A percentile compares a stretch with the other conserved stretches of the same genome.
phyloP scores from a whole-genome alignment of 83 land plant species.

The Picea abies region DNA sequence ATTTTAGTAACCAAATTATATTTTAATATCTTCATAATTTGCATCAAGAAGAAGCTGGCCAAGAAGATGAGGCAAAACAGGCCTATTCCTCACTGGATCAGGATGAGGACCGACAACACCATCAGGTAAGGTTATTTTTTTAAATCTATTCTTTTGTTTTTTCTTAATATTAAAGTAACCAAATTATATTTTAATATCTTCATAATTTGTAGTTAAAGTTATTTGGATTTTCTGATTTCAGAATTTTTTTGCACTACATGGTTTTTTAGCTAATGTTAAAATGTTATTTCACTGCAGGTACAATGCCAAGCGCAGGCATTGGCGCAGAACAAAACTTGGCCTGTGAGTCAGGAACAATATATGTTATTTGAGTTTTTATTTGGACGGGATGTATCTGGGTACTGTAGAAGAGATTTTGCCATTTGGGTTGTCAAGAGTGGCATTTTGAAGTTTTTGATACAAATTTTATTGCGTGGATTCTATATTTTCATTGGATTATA shows the following conservation, averaged over 20 bases:
- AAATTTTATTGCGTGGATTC: no score
- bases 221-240: not conserved
- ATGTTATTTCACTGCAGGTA: constrained; percentile 33
- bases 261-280: not conserved
- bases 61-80: constrained; percentile 89
- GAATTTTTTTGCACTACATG: not conserved
- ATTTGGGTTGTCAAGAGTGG: no score
- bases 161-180: no score
- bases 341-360: constrained; percentile 10
- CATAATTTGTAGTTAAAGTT: not conserved
- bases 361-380: no score
- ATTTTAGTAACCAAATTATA: no score
- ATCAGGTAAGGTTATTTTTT: constrained; percentile 40
- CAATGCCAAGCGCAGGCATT: constrained; percentile 62
- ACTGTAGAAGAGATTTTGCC: no score
- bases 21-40: no score
- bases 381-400: no score
- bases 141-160: no score
- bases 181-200: no score
- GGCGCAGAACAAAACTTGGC: constrained; percentile 52
- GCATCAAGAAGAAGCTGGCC: constrained; percentile 86
- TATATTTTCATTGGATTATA: no score
- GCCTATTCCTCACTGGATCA: constrained; percentile 90
- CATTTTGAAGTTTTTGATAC: no score
- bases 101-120: constrained; percentile 87